A percentile compares a stretch with the other conserved stretches of the same genome.
Conservation (phyloP, 495 filamentous ascomycete species). For the Podospora australis region DNA sequence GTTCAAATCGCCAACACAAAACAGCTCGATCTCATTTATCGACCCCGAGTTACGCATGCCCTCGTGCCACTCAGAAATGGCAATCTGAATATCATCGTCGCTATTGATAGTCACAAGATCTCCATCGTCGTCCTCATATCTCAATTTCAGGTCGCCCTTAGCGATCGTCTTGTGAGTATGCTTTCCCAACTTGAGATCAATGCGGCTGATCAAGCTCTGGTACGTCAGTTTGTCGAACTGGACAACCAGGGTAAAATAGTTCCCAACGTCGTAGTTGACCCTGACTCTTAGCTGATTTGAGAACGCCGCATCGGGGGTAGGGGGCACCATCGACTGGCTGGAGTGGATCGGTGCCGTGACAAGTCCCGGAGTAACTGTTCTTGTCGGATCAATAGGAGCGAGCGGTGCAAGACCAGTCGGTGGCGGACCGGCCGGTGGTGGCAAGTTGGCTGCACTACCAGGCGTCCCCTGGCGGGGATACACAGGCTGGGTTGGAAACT, state of each 20-base stretch:
- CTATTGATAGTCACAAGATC: conserved; percentile 89
- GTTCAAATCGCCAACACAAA: conserved; percentile 39
- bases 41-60: conserved; percentile 60
- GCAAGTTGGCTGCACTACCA: conserved; percentile 20
- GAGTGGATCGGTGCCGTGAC: conserved; percentile 26
- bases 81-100: conserved; percentile 90
- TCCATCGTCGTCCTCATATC: conserved; percentile 87
- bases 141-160: conserved; percentile 68
- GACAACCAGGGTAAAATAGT: conserved; percentile 86
- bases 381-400: conserved; percentile 19
- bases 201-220: conserved; percentile 88
- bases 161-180: conserved; percentile 75
- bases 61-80: conserved; percentile 88
- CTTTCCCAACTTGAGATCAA: conserved; percentile 85
- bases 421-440: conserved; percentile 25
- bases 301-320: conserved; percentile 49
- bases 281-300: conserved; percentile 90
- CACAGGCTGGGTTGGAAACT: conserved; percentile 43
- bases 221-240: conserved; percentile 81
- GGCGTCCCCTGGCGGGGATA: conserved; percentile 40
- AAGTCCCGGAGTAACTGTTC: conserved; percentile 24
- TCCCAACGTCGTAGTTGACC: conserved; percentile 74
- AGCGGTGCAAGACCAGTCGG: conserved; percentile 26
- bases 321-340: conserved; percentile 31
- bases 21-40: conserved; percentile 82